Evolutionary conservation across 768 basidiomycete genomes (phyloP).

Genomic region (Boletus fagicola): DNA sequence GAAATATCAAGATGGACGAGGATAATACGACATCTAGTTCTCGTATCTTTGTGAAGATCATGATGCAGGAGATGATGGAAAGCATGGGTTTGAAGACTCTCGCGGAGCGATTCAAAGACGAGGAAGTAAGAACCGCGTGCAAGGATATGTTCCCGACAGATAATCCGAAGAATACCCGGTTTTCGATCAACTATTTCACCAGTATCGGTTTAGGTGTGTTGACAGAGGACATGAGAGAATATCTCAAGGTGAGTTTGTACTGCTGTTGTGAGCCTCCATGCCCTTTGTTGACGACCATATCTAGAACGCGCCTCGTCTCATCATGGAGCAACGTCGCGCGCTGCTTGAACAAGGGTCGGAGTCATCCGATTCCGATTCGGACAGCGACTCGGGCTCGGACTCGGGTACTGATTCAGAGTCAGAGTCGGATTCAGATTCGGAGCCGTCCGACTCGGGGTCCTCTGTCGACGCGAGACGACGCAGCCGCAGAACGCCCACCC

Average conservation of each 20-base stretch:
- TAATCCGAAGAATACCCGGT: slow-evolving; percentile 93
- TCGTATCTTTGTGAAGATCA: slow-evolving; percentile 96
- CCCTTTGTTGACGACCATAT: slow-evolving; percentile 4
- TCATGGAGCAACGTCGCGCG: slow-evolving; percentile 92
- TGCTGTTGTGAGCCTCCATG: neutral
- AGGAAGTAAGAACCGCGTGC: slow-evolving; percentile 71
- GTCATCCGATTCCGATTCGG: slow-evolving; percentile 41
- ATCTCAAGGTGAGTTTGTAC: slow-evolving; percentile 67
- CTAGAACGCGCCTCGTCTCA: slow-evolving; percentile 87
- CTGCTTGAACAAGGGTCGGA: slow-evolving; percentile 70
- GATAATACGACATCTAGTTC: slow-evolving; percentile 95
- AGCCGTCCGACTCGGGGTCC: slow-evolving; percentile 36
- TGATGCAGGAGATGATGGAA: slow-evolving; percentile 95
- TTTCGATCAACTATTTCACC: slow-evolving; percentile 98
- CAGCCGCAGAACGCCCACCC: slow-evolving; percentile 32
- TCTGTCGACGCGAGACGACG: slow-evolving; percentile 35
- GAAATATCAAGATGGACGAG: slow-evolving; percentile 89
- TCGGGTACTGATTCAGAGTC: slow-evolving; percentile 41
- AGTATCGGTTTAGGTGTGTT: slow-evolving; percentile 86
- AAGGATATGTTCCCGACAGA: slow-evolving; percentile 93
- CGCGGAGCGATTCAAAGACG: slow-evolving; percentile 88
- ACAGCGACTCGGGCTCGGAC: slow-evolving; percentile 30
- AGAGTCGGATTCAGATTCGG: slow-evolving; percentile 39
- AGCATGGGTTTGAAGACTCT: slow-evolving; percentile 84
- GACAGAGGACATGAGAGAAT: slow-evolving; percentile 97